phyloP scores from a whole-genome alignment of 768 basidiomycete species.

The Naganishia kalamii region DNA sequence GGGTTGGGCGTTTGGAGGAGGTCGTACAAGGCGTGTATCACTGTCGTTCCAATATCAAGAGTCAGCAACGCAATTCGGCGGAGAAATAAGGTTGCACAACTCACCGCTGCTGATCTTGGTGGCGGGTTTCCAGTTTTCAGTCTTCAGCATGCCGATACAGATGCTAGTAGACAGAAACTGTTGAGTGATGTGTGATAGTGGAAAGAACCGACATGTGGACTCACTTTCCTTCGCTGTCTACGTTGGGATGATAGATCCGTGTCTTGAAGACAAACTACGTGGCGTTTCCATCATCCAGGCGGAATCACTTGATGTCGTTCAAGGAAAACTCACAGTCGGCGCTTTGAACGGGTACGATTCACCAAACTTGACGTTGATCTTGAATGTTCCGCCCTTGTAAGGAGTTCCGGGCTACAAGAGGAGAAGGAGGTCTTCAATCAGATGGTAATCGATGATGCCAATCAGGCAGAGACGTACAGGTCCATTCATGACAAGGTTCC shows the following conservation, averaged over 20 bases:
- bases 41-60: constrained; percentile 21
- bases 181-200: neutral
- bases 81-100: no score
- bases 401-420: constrained; percentile 32
- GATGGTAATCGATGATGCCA: no score
- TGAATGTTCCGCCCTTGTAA: constrained; percentile 45
- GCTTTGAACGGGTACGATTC: constrained; percentile 47
- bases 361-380: constrained; percentile 39
- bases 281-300: neutral
- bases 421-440: neutral
- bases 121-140: constrained; percentile 47
- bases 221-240: constrained; percentile 47
- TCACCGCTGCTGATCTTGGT: constrained; percentile 44
- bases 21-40: constrained; percentile 43
- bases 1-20: constrained; percentile 45
- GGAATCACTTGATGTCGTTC: neutral
- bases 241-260: constrained; percentile 47
- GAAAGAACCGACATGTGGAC: constrained; percentile 13
- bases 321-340: constrained; percentile 29
- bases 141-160: constrained; percentile 47
- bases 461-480: constrained; percentile 30
- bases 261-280: constrained; percentile 44
- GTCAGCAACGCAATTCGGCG: neutral
- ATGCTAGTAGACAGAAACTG: constrained; percentile 30
- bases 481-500: constrained; percentile 41